Conservation (phyloP, 495 filamentous ascomycete species). For the Friedmanniomyces endolithicus region DNA sequence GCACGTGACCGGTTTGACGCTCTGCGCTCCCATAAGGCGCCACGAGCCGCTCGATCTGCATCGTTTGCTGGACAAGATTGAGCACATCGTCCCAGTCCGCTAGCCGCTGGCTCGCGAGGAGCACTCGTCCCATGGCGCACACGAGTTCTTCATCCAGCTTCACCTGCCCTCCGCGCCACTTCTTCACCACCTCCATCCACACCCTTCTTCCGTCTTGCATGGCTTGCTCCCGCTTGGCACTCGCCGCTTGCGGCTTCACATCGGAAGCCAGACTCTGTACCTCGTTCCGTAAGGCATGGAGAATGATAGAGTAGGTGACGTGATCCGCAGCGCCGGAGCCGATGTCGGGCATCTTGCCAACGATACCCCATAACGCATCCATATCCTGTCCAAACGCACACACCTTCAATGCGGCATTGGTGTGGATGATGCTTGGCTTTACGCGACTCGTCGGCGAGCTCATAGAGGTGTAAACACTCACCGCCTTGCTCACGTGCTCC, state of each 20-base stretch:
- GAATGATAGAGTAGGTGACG: slow-evolving; percentile 65
- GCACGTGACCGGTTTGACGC: slow-evolving; percentile 16
- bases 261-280: slow-evolving; percentile 25
- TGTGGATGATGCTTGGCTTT: slow-evolving; percentile 60
- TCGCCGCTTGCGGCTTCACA: slow-evolving; percentile 27
- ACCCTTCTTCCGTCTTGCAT: slow-evolving; percentile 51
- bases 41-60: slow-evolving; percentile 47
- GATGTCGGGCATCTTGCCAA: slow-evolving; percentile 48
- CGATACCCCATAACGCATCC: slow-evolving; percentile 63
- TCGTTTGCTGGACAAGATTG: slow-evolving; percentile 61
- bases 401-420: slow-evolving; percentile 72
- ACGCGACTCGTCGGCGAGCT: slow-evolving; percentile 42
- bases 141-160: slow-evolving; percentile 61
- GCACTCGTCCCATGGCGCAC: slow-evolving; percentile 59
- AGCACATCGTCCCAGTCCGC: slow-evolving; percentile 58
- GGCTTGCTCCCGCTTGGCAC: slow-evolving; percentile 23
- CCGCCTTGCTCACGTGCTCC: slow-evolving; percentile 9
- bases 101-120: slow-evolving; percentile 46
- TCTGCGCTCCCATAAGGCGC: slow-evolving; percentile 24
- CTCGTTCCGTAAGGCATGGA: slow-evolving; percentile 52
- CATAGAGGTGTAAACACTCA: slow-evolving; percentile 52
- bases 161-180: slow-evolving; percentile 58
- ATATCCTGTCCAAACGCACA: slow-evolving; percentile 58
- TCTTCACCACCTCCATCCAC: slow-evolving; percentile 65
- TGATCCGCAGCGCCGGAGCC: slow-evolving; percentile 50